phyloP scores from a whole-genome alignment of 2,329 filamentous ascomycete genomes.

The Cylindrodendrum hubeiense region DNA sequence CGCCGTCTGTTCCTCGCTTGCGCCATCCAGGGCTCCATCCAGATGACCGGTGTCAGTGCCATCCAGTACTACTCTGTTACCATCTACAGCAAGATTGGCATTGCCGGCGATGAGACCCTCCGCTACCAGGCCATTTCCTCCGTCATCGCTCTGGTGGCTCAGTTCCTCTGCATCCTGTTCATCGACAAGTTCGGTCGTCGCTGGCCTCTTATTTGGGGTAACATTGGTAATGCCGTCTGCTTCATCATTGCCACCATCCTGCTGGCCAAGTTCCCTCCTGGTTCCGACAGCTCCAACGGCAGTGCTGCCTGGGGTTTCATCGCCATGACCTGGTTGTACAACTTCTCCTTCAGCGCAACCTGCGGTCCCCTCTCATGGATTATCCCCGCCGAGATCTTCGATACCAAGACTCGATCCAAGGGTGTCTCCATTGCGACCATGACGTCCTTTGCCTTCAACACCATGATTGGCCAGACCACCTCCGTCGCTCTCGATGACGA shows the following conservation, averaged over 20 bases:
- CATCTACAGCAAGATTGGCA: conserved; percentile 79
- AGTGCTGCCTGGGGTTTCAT: conserved; percentile 81
- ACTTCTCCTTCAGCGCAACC: conserved; percentile 79
- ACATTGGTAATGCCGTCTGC: conserved; percentile 76
- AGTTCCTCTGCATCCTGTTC: conserved; percentile 75
- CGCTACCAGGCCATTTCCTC: conserved; percentile 83
- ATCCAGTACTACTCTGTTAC: conserved; percentile 81
- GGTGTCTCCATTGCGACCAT: conserved; percentile 82
- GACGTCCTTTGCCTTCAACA: conserved; percentile 81
- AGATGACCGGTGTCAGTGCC: conserved; percentile 82
- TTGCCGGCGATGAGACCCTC: conserved; percentile 72
- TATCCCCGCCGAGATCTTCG: conserved; percentile 80
- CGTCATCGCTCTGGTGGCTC: conserved; percentile 76
- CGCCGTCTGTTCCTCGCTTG: conserved; percentile 78
- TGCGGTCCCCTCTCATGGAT: conserved; percentile 75
- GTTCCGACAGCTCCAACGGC: conserved; percentile 51
- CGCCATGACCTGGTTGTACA: conserved; percentile 80
- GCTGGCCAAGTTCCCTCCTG: conserved; percentile 69
- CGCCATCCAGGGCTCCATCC: conserved; percentile 76
- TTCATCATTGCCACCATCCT: conserved; percentile 77
- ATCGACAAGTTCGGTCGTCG: conserved; percentile 80
- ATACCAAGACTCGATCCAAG: conserved; percentile 80
- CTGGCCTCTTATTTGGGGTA: conserved; percentile 79
- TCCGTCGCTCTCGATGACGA: conserved; percentile 62
- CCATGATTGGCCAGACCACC: conserved; percentile 76